phyloP scores from a whole-genome alignment of 2,329 filamentous ascomycete species.

The Hypomyces perniciosus region DNA sequence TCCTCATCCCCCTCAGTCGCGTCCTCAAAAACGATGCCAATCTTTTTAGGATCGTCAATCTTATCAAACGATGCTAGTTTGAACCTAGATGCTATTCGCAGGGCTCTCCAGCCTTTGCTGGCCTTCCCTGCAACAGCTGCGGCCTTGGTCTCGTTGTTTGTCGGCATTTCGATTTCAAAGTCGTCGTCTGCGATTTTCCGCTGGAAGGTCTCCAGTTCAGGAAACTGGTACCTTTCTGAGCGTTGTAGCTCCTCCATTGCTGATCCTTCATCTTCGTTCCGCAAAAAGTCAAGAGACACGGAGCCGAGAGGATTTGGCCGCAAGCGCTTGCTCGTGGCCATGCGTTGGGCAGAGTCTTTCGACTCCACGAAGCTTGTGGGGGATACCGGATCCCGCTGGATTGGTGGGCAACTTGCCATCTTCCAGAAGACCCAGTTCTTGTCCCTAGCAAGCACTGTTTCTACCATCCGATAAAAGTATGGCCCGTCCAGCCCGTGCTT shows the following conservation, averaged over 20 bases:
- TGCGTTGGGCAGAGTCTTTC: slow-evolving; percentile 57
- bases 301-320: slow-evolving; percentile 64
- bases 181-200: slow-evolving; percentile 71
- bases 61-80: slow-evolving; percentile 78
- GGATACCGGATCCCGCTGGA: slow-evolving; percentile 68
- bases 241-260: slow-evolving; percentile 67
- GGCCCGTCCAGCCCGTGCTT: slow-evolving; percentile 75
- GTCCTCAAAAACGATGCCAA: slow-evolving; percentile 52
- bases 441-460: slow-evolving; percentile 89
- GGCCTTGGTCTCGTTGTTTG: slow-evolving; percentile 51
- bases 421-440: slow-evolving; percentile 99
- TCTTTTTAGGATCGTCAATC: slow-evolving; percentile 75
- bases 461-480: slow-evolving; percentile 94
- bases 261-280: slow-evolving; percentile 52
- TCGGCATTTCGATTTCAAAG: slow-evolving; percentile 79
- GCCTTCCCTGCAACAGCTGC: slow-evolving; percentile 63
- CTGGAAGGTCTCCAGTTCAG: slow-evolving; percentile 64
- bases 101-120: slow-evolving; percentile 84
- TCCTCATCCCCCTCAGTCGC: slow-evolving; percentile 32
- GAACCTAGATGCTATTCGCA: slow-evolving; percentile 70
- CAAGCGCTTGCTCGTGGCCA: slow-evolving; percentile 65
- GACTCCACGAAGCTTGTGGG: slow-evolving; percentile 64
- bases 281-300: slow-evolving; percentile 72
- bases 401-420: slow-evolving; percentile 83
- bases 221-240: slow-evolving; percentile 57